Base-by-base conservation (phyloP, 805 yeast genomes). In the Monosporozyma aquatica region DNA sequence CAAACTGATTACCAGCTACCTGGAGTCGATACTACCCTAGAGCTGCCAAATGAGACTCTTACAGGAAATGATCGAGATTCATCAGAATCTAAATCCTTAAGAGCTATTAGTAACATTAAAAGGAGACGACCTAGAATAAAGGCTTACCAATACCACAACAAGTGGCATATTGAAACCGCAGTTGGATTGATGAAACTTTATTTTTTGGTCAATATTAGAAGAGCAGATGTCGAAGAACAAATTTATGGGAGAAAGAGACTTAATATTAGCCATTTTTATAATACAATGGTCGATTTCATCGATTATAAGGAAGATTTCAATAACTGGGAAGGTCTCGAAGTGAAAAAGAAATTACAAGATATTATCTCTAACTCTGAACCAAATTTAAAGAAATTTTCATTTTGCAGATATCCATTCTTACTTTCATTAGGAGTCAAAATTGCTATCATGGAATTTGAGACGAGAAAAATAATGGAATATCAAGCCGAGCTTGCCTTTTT, bases 401-500 rank as follows among this genome's bases (percentile, higher is more conserved):
- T 90, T 47, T 89, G 97, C 57, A 82, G 83, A 48, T 87, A 72
- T 50, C 96, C 97, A 1, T 87, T 84, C 56, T 64, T 87, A 40
- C 64, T 90, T 20, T 79, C 95, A 0, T 61, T 90, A 45, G 96
- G 95, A 0, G 74, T 87, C 1, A 90, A 90, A 59, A 82, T 87
- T 2, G 70, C 81, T 0, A 77, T 90, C 2, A 63, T 90, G 48
- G 95, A 85, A 51, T 79, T 84, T 57, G 95, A 87, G 55, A 87
- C 90, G 0, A 73, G 78, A 47, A 62, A 81, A 37, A 81, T 75
- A 41, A 87, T 87, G 95, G 92, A 83, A 53, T 66, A 82, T 41
- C 80, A 82, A 53, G 95, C 95, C 0, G 95, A 87, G 53, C 90
- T 85, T 57, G 95, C 95, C 0, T 87, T 87, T 53, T 72, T 87